Base-by-base conservation (phyloP, 495 filamentous ascomycete species). In the Xylaria nigripes region DNA sequence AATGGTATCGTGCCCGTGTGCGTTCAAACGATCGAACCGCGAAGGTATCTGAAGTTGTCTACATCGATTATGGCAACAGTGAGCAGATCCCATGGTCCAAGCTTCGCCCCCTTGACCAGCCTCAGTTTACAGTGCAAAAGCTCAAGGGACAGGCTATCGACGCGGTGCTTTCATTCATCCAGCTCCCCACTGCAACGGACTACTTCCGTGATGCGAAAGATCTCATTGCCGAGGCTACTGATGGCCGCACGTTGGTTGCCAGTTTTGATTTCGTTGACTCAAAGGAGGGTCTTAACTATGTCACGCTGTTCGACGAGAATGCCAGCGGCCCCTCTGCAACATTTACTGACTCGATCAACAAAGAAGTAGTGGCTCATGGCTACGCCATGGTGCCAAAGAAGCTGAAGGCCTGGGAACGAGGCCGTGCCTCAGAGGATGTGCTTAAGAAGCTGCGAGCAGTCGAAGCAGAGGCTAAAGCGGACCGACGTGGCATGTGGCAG, bases 11-110 rank as follows among this genome's bases (percentile, higher is more conserved):
- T 45, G 94, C 88, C 40, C 84, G 84, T 56, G 79, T 99, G 43
- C 84, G 90, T 30, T 85, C 92, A 58, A 95, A 95, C 70, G 93
- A 99, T 69, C 90, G 93, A 55, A 79, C 87, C 32, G 84, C 84
- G 58, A 86, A 94, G 75, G 81, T 85, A 57, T 86, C 90, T 10
- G 91, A 97, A 70, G 83, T 99, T 5, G 68, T 91, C 13, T 99
- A 96, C 72, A 82, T 97, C 57, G 94, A 99, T 71, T 99, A 92
- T 68, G 94, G 94, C 55, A 97, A 99, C 77, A 84, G 81, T 19
- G 94, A 97, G 73, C 81, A 81, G 61, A 72, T 92, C 32, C 83
- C 90, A 2, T 97, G 90, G 89, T 81, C 82, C 9, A 74, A 76
- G 43, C 82, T 99, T 22, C 85, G 93, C 21, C 81, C 91, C 24